Evolutionary conservation across 2,329 filamentous ascomycete genomes (phyloP), one percentile per base, ranked within the genome.

Genomic region (Microcyclosporella mali): DNA sequence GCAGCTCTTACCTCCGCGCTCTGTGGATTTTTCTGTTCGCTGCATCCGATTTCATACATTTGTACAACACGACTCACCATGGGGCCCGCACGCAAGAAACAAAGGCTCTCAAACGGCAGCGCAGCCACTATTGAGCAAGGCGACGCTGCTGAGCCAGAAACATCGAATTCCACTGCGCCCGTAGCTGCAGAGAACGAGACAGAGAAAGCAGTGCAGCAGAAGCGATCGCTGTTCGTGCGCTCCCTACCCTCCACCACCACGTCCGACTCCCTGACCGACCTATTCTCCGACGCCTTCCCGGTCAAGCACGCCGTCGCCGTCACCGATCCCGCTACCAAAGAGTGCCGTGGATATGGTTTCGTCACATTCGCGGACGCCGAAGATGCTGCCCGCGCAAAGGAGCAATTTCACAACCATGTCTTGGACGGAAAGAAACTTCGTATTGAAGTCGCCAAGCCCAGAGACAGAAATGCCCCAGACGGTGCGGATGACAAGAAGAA

Each of bases 261-360:
- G 27, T 86, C 79, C 61, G 88, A 95, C 59, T 76, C 76, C 40
- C 74, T 98, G 50, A 86, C 88, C 46, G 82, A 88, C 46, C 84
- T 89, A 66, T 98, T 98, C 69, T 97, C 92, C 6, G 81, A 95
- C 64, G 85, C 88, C 46, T 97, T 87, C 58, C 89, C 94, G 6
- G 79, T 98, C 62, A 97, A 95, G 67, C 90, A 97, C 66, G 90
- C 92, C 40, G 86, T 85, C n/a, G 88, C 94, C 3, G 88, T 98
- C 30, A 70, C 84, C 43, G 90, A 98, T 63, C 81, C 85, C 12
- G 74, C 81, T 52, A 94, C 89, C 2, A 95, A 95, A 61, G 72
- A 82, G 55, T 95, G 88, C 11, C 84, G 87, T 61, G 90, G 92
- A 14, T 98, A 88, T 65, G 92, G 92, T 40, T 98, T 98, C 66